phyloP scores from a whole-genome alignment of 305 asterid species.

The Fraxinus sp. region DNA sequence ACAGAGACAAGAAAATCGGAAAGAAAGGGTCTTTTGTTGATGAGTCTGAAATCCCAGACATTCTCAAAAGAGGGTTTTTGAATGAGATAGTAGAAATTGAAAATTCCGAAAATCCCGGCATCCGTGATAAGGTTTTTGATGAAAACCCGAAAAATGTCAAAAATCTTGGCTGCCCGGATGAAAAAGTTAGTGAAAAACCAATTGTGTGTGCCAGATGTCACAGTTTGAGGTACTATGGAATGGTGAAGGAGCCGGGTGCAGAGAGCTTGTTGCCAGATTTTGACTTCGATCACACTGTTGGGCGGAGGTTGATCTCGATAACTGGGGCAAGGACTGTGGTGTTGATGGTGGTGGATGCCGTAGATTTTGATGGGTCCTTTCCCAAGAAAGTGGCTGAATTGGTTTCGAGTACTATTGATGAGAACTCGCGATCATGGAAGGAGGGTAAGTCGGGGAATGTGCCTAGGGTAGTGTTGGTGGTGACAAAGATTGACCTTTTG shows the following conservation, averaged over 20 bases:
- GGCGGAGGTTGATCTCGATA: slow-evolving; percentile 60
- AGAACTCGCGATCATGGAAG: slow-evolving; percentile 67
- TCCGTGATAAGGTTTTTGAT: slow-evolving; percentile 32
- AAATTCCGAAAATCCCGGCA: slow-evolving; percentile 25
- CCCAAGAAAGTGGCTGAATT: slow-evolving; percentile 70
- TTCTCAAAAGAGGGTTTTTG: slow-evolving; percentile 54
- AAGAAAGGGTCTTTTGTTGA: slow-evolving; percentile 51
- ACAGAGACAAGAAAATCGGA: slow-evolving; percentile 47
- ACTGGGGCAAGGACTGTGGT: slow-evolving; percentile 69
- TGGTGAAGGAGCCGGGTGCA: slow-evolving; percentile 57
- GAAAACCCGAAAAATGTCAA: slow-evolving; percentile 28
- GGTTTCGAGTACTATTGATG: slow-evolving; percentile 58
- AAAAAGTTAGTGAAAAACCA: slow-evolving; percentile 40
- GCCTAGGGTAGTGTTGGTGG: slow-evolving; percentile 70
- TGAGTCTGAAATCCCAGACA: slow-evolving; percentile 62
- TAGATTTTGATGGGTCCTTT: slow-evolving; percentile 87
- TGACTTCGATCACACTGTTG: slow-evolving; percentile 85
- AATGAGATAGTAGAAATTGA: slow-evolving; percentile 44
- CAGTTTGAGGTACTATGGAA: slow-evolving; percentile 66
- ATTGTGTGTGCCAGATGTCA: slow-evolving; percentile 82
- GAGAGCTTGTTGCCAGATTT: slow-evolving; percentile 83
- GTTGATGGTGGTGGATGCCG: slow-evolving; percentile 75
- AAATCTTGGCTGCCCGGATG: slow-evolving; percentile 18
- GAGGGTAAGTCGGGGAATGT: slow-evolving; percentile 82
- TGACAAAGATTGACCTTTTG: slow-evolving; percentile 79